Conservation (phyloP, 306 rosid species). For the Dalbergia oliveri region DNA sequence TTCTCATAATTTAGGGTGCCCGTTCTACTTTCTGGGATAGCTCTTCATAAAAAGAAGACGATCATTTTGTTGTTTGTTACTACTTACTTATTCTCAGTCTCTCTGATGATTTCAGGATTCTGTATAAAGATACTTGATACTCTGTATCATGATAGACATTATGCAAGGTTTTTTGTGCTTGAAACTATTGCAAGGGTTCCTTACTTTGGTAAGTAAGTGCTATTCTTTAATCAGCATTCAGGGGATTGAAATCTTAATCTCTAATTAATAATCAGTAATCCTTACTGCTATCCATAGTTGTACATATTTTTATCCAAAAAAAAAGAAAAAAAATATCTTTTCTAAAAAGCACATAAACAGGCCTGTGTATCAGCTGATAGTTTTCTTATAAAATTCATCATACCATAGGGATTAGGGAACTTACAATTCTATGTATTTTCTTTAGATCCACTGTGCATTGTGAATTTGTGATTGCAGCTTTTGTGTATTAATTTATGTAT, state of each 20-base stretch:
- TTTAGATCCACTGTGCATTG: conserved; percentile 35
- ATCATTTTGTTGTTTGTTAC: not conserved
- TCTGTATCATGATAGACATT: conserved; percentile 77
- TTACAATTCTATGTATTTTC: conserved; percentile 23
- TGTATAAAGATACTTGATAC: conserved; percentile 88
- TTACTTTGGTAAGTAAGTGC: conserved; percentile 88
- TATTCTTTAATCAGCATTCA: not conserved
- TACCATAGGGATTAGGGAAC: not conserved
- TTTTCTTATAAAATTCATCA: conserved; percentile 37
- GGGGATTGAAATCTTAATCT: conserved; percentile 9
- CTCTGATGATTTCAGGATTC: conserved; percentile 73
- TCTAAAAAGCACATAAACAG: not conserved
- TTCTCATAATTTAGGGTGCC: not conserved
- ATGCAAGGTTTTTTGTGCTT: conserved; percentile 92
- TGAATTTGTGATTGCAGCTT: conserved; percentile 28
- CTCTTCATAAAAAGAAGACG: not conserved
- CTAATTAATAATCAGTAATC: not conserved
- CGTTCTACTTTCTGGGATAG: conserved; percentile 4
- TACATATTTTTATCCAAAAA: not conserved
- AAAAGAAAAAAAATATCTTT: not conserved
- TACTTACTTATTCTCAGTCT: conserved; percentile 32
- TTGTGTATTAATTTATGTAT: conserved; percentile 30
- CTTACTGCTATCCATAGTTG: not conserved
- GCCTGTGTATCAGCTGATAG: not conserved
- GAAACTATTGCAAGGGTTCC: conserved; percentile 99